phyloP scores from a whole-genome alignment of 2,329 filamentous ascomycete species.

The Cladophialophora immunda region DNA sequence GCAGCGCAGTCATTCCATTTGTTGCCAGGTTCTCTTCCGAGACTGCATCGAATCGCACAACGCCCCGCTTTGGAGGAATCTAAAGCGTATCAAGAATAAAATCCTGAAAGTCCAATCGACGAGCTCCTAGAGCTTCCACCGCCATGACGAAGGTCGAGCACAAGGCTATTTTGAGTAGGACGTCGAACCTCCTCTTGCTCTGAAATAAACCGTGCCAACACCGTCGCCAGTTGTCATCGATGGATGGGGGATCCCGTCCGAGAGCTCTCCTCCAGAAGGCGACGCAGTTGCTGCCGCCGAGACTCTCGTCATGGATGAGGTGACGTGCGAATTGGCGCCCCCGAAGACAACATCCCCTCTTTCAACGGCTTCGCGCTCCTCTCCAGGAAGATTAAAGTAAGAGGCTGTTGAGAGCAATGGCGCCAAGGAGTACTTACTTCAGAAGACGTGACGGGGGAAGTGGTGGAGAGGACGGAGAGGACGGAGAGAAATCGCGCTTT shows the following conservation, averaged over 20 bases:
- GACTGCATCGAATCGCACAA: constrained; percentile 75
- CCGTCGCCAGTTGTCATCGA: constrained; percentile 86
- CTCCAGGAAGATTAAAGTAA: too few relatives aligned
- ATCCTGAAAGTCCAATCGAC: constrained; percentile 59
- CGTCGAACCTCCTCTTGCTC: constrained; percentile 38
- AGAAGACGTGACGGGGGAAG: too few relatives aligned
- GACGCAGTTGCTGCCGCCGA: constrained; percentile 95
- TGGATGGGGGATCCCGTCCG: constrained; percentile 91
- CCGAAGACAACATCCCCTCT: too few relatives aligned
- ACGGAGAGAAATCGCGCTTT: too few relatives aligned
- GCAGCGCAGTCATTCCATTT: constrained; percentile 73
- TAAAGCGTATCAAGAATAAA: constrained; percentile 76
- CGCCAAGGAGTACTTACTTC: too few relatives aligned
- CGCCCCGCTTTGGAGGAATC: constrained; percentile 71
- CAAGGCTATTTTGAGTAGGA: constrained; percentile 73
- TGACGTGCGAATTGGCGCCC: too few relatives aligned
- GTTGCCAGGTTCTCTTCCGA: constrained; percentile 76
- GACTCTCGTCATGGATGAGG: constrained; percentile 92
- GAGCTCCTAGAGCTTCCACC: constrained; percentile 27
- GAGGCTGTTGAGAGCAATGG: too few relatives aligned
- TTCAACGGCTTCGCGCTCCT: too few relatives aligned
- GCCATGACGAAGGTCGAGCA: constrained; percentile 74
- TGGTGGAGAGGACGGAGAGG: too few relatives aligned
- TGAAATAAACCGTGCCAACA: constrained; percentile 45
- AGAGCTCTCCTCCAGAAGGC: constrained; percentile 82